Conservation (phyloP, 2,329 filamentous ascomycete species). For the Kalmusia sp. region DNA sequence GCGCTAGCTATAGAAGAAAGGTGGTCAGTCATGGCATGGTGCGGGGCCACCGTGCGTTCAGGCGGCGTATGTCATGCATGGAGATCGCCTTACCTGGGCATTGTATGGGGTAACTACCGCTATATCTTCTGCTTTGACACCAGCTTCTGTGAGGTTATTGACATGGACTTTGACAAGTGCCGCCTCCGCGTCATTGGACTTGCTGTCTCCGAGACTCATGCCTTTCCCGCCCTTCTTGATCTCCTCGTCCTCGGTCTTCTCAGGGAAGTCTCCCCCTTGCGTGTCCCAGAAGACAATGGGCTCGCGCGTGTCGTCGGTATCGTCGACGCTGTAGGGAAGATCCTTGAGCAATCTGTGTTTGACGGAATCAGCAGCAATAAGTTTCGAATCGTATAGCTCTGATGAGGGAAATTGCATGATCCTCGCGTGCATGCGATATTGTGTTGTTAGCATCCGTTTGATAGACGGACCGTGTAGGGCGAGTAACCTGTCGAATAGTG, state of each 20-base stretch:
- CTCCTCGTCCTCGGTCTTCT: constrained; percentile 78
- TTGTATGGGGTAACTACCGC: constrained; percentile 97
- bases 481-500: constrained; percentile 89
- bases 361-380: constrained; percentile 82
- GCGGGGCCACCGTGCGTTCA: constrained; percentile 15
- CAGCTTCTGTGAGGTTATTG: constrained; percentile 74
- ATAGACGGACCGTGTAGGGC: constrained; percentile 80
- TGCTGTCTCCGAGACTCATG: constrained; percentile 73
- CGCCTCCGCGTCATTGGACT: constrained; percentile 92
- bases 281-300: constrained; percentile 95
- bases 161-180: constrained; percentile 82
- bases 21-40: constrained; percentile 18
- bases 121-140: constrained; percentile 82
- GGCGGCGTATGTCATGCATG: constrained; percentile 12
- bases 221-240: constrained; percentile 55
- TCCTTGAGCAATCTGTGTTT: constrained; percentile 77
- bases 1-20: constrained; percentile 65
- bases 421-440: constrained; percentile 96
- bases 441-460: constrained; percentile 94
- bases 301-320: constrained; percentile 85
- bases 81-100: constrained; percentile 69
- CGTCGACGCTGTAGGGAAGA: constrained; percentile 76
- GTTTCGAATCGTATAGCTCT: constrained; percentile 81
- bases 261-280: constrained; percentile 89
- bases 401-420: constrained; percentile 96